Percentiles rank a stretch among this genome's conserved stretches.
Evolutionary conservation across 441 rosid genomes (phyloP).

Genomic region (Pelargonium myrrhifolium): DNA sequence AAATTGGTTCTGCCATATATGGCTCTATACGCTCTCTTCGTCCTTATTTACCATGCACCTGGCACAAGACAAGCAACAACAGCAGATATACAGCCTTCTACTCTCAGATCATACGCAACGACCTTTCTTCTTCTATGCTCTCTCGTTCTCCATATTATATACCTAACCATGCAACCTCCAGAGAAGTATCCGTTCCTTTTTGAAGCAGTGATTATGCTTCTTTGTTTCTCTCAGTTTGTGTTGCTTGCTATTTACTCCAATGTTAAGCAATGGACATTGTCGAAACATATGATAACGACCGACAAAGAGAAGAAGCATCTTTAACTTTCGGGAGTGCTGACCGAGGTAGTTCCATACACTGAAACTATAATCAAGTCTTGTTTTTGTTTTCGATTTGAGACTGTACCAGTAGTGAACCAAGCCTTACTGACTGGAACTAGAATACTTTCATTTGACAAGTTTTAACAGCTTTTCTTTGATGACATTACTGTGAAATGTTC

Average conservation of each 20-base stretch:
- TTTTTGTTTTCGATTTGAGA: too few relatives aligned
- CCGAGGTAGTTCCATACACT: not conserved
- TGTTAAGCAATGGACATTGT: constrained; percentile 9
- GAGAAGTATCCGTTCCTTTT: constrained; percentile 69
- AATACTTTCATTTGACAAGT: too few relatives aligned
- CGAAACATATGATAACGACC: not conserved
- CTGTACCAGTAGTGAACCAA: too few relatives aligned
- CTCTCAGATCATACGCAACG: constrained; percentile 12
- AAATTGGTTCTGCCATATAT: constrained; percentile 58
- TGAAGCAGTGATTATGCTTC: constrained; percentile 77
- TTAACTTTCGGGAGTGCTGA: not conserved
- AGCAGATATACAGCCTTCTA: constrained; percentile 12
- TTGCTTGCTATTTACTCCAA: constrained; percentile 49
- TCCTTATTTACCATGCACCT: constrained; percentile 44
- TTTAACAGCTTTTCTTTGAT: too few relatives aligned
- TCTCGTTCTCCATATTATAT: constrained; percentile 48
- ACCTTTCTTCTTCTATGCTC: constrained; percentile 37
- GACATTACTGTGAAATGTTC: too few relatives aligned
- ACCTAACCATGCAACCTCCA: constrained; percentile 57
- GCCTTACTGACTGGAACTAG: too few relatives aligned
- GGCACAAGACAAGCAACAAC: constrained; percentile 18
- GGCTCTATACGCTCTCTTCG: constrained; percentile 40
- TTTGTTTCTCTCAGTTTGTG: constrained; percentile 60
- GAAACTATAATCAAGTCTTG: not conserved
- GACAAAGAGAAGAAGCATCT: not conserved